A percentile compares a stretch with the other conserved stretches of the same genome.
Conservation (phyloP, 805 yeast species). For the Yarrowia osloensis region DNA sequence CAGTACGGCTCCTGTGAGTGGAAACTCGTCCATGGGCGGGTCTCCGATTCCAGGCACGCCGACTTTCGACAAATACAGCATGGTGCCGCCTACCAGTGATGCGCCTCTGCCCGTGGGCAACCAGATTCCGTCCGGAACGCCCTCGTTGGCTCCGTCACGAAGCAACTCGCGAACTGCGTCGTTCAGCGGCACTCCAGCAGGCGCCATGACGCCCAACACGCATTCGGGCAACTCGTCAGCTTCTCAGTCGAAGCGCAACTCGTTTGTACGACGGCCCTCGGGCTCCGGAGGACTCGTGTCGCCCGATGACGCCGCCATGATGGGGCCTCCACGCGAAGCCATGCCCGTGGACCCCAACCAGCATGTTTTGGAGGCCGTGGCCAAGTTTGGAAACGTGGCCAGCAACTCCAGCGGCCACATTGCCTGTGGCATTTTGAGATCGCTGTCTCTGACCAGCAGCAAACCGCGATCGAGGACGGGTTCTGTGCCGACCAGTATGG, state of each 20-base stretch:
- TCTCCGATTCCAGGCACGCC: constrained; percentile 8
- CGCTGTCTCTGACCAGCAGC: constrained; percentile 1
- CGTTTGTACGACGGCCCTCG: constrained; percentile 13
- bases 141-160: background rate
- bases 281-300: background rate
- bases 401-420: constrained; percentile 24
- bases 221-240: constrained; percentile 17
- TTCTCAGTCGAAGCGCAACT: background rate
- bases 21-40: constrained; percentile 5
- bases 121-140: constrained; percentile 13
- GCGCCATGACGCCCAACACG: constrained; percentile 6
- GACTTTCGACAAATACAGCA: background rate
- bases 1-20: background rate
- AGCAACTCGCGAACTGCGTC: constrained; percentile 2
- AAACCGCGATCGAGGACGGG: constrained; percentile 9
- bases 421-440: constrained; percentile 22
- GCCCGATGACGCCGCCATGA: constrained; percentile 11
- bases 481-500: background rate
- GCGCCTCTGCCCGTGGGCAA: constrained; percentile 10
- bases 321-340: constrained; percentile 13
- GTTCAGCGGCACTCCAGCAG: background rate
- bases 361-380: constrained; percentile 19
- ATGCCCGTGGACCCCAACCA: constrained; percentile 22
- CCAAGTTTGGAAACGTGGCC: constrained; percentile 18
- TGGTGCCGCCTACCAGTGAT: constrained; percentile 3